Base-by-base conservation (phyloP, 805 yeast genomes). In the Nakazawaea peltata region DNA sequence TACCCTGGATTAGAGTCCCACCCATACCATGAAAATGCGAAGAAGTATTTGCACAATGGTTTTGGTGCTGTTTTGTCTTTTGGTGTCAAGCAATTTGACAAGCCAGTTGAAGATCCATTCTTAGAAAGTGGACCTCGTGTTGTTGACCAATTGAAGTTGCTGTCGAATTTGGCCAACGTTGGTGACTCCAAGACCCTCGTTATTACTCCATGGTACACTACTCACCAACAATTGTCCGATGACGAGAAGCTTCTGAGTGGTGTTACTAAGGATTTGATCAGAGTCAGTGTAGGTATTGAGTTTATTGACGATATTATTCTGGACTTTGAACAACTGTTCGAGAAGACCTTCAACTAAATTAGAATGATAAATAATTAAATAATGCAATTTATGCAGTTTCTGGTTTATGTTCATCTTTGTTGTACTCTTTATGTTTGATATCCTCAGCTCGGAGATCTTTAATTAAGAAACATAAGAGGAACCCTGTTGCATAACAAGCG, bases 141-240 rank as follows among this genome's bases (percentile, higher is more conserved):
- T 41, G 95, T 85, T 41, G 95, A 88, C 59, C 65, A 63, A 48
- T 74, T 92, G 59, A 74, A 85, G 60, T 62, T 92, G 39, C 94
- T 95, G 38, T 81, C 95, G 22, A 84, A 87, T 65, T 75, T 92
- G 55, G 97, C 98, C 33, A 90, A 90, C 52, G 97, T 90, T 40
- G 98, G 98, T 55, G 98, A 90, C 54, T 79, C 90, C 33, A 92
- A 90, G 67, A 85, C 97, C 30, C 71, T 90, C 55, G 94, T 90
- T 40, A 90, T 90, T 59, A 88, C 96, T 36, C 98, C 98, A 45
- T 88, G 81, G 71, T 86, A 74, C 62, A 92, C 97, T 27, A 90
- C 97, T 18, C 98, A 90, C 62, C 88, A 86, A 57, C 97, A 92
- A 66, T 71, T 90, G 53, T 59, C 66, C 28, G 86, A 83, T 30